Base-by-base conservation (phyloP, 306 rosid species). In the Aeschynomene evenia region DNA sequence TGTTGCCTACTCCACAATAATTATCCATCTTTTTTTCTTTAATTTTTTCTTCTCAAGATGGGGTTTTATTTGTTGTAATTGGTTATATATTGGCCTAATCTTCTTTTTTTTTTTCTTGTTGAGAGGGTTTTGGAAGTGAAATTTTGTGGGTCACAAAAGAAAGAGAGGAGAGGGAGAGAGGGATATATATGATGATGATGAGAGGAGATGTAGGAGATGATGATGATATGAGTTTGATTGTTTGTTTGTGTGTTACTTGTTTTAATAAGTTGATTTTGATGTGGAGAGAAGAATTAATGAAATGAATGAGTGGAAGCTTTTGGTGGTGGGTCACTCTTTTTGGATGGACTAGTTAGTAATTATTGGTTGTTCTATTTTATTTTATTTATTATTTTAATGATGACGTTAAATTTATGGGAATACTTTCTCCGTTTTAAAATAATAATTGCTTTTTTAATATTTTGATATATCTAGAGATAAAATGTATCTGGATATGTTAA, bases 241-340 rank as follows among this genome's bases (percentile, higher is more conserved):
- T 59, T 59, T 15, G 77, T 36, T 71, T 63, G 68, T 63, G 28
- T 62, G 81, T 63, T 50, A 6, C 70, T 63, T 51, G 52, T 71
- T 52, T n/a, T n/a, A n/a, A n/a, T n/a, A 34, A 58, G 24, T 57
- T 53, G 63, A 21, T 73, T 66, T 63, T 80, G 65, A 56, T 74
- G 9, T 75, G 54, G 46, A 37, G 51, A 70, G 4, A 40, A 36
- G 45, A 28, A 50, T 59, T 59, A 39, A 36, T 8, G 6, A 36
- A 11, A 36, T 9, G 43, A 49, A 63, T 61, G 36, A 49, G 75
- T 74, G 80, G 15, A 45, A 66, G 73, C 83, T 81, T 80, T 79
- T 78, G 85, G 80, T 84, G 91, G 87, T 85, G 88, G 85, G 89
- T 86, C 86, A 80, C 74, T 72, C 63, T 59, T 46, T 51, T 60